Evolutionary conservation across 2,329 filamentous ascomycete genomes (phyloP), one percentile per base, ranked within the genome.

Genomic region (Orbilia oligospora): DNA sequence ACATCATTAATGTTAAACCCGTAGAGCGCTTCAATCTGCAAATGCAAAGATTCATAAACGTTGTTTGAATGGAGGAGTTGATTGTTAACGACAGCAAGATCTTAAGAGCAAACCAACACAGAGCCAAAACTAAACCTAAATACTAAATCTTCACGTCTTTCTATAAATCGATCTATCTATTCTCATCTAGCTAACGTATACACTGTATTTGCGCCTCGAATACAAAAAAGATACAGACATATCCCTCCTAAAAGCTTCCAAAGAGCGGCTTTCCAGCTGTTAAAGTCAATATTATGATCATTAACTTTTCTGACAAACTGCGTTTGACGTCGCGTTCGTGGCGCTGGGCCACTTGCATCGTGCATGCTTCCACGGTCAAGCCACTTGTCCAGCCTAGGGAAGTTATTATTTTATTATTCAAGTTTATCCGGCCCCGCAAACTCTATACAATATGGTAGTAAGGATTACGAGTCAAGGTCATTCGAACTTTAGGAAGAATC

Each of bases 361-460:
- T 18, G 27, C 14, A 55, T 53, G 51, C 51, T 30, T n/a, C 51
- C 51, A 55, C 22, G 51, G 51, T 55, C 36, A 44, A 61, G 68
- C 68, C 68, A 71, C 68, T n/a, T n/a, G n/a, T n/a, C n/a, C 14
- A 53, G 10, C 22, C 44, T 44, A 38, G 51, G 68, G 68, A 56
- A 71, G 68, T 71, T 71, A 64, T 71, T 71, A 71, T 71, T 71
- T 71, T 71, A 71, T 64, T 71, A 71, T 53, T 71, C 41, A 61
- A 65, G 56, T 55, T 71, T 71, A 71, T 64, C 68, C 68, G 68
- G 53, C 68, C 51, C 44, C 56, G 51, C 68, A 53, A 55, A 61
- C 33, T 16, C n/a, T n/a, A n/a, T n/a, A n/a, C n/a, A n/a, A n/a
- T n/a, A n/a, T n/a, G n/a, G n/a, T n/a, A n/a, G n/a, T n/a, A 51